Percentiles rank a stretch among this genome's conserved stretches.
These are phyloP conservation scores for Cercophora scortea DNA, from an alignment of 495 filamentous ascomycete species.

Conservation along the genomic window DNA sequence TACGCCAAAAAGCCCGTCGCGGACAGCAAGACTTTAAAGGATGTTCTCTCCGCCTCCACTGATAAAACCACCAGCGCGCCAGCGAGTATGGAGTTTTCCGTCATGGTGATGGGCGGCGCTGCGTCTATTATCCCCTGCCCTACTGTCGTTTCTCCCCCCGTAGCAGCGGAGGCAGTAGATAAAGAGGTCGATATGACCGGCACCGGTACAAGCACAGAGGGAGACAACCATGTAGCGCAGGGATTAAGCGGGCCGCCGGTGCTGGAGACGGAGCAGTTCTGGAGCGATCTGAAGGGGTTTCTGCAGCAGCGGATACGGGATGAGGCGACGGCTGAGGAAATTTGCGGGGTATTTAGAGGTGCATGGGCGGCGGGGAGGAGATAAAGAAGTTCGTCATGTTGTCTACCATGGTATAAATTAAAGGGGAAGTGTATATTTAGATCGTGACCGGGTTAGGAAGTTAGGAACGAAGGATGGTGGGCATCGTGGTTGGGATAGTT, in stretches of 20 bases:
- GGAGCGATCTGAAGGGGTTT: constrained; percentile 78
- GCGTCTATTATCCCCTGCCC: constrained; percentile 3
- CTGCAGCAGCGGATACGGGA: constrained; percentile 71
- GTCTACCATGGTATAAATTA: background rate
- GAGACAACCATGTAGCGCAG: constrained; percentile 16
- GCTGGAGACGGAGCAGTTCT: constrained; percentile 69
- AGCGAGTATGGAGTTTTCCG: constrained; percentile 59
- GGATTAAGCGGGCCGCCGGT: constrained; percentile 33
- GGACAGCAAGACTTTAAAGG: constrained; percentile 59
- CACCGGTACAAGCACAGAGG: background rate
- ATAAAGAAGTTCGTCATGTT: constrained; percentile 8
- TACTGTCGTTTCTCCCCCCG: background rate
- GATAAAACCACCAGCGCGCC: constrained; percentile 23
- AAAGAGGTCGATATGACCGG: background rate
- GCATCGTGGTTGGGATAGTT: too few species aligned
- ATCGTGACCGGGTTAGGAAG: too few species aligned
- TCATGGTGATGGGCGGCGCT: constrained; percentile 79
- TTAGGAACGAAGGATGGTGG: too few species aligned
- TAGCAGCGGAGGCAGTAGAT: constrained; percentile 17
- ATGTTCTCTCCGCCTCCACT: constrained; percentile 38
- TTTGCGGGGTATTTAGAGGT: constrained; percentile 57
- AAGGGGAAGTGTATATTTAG: too few species aligned
- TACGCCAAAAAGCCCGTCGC: constrained; percentile 72
- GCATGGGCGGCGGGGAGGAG: constrained; percentile 45
- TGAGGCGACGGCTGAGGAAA: constrained; percentile 54